phyloP scores from a whole-genome alignment of 202 grass and related monocot species.

The Zoysia matrella region DNA sequence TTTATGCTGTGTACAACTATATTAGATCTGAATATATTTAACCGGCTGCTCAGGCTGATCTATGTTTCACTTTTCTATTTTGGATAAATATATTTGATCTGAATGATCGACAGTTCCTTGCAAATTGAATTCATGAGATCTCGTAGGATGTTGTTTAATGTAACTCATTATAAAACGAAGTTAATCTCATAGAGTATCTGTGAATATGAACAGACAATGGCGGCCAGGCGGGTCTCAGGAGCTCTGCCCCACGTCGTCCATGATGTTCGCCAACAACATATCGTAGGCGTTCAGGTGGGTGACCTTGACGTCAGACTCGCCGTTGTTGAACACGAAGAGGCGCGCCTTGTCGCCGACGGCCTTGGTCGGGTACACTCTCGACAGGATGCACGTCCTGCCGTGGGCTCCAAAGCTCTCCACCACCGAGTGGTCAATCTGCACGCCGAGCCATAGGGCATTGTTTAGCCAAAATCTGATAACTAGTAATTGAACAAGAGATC shows the following conservation, averaged over 20 bases:
- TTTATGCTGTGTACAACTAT: too few relatives aligned
- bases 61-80: not conserved
- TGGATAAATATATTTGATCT: not conserved
- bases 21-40: too few relatives aligned
- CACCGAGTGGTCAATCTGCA: slow-evolving; percentile 36
- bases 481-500: too few relatives aligned
- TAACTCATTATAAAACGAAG: not conserved
- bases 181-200: not conserved
- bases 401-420: slow-evolving; percentile 74
- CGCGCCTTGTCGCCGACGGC: slow-evolving; percentile 68
- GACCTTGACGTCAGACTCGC: slow-evolving; percentile 58
- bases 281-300: slow-evolving; percentile 59
- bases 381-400: slow-evolving; percentile 77
- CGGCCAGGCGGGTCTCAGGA: slow-evolving; percentile 1
- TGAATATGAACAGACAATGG: too few relatives aligned
- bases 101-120: not conserved
- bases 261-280: slow-evolving; percentile 50
- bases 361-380: slow-evolving; percentile 77
- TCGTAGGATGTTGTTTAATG: too few relatives aligned
- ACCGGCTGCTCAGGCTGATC: too few relatives aligned
- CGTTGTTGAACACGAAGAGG: slow-evolving; percentile 91
- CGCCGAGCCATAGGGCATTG: not conserved
- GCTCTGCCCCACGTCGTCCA: not conserved
- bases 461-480: not conserved
- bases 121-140: not conserved